Percentiles rank a stretch among this genome's conserved stretches.
Conservation (phyloP, 208 protist species). For the Angomonas desouzai region DNA sequence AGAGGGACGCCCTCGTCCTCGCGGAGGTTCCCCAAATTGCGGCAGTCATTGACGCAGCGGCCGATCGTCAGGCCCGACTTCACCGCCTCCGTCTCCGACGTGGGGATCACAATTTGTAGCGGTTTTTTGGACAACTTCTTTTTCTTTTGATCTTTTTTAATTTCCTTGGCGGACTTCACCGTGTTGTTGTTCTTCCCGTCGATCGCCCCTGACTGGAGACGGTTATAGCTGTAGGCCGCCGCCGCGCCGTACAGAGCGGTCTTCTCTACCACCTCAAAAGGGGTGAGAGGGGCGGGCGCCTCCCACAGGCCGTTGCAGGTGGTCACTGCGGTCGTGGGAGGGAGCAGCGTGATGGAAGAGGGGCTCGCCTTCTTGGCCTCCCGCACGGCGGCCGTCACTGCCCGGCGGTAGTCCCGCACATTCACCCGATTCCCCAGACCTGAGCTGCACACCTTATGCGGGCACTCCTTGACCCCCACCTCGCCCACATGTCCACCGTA, state of each 20-base stretch:
- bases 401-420: slow-evolving; percentile 62
- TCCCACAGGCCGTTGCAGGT: slow-evolving; percentile 41
- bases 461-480: slow-evolving; percentile 6
- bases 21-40: slow-evolving; percentile 79
- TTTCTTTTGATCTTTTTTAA: not conserved
- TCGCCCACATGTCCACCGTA: slow-evolving; percentile 4
- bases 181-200: slow-evolving; percentile 1
- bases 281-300: slow-evolving; percentile 28
- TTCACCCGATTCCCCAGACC: slow-evolving; percentile 24
- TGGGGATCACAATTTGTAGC: slow-evolving; percentile 5
- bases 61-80: slow-evolving; percentile 60
- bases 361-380: slow-evolving; percentile 41
- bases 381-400: slow-evolving; percentile 67
- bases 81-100: slow-evolving; percentile 25
- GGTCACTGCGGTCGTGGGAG: slow-evolving; percentile 18
- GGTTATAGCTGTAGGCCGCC: slow-evolving; percentile 70
- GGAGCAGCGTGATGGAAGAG: slow-evolving; percentile 20
- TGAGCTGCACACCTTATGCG: not conserved
- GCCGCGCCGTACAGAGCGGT: slow-evolving; percentile 67
- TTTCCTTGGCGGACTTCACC: not conserved
- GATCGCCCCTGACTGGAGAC: slow-evolving; percentile 30
- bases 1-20: slow-evolving; percentile 77
- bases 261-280: slow-evolving; percentile 56
- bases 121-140: too few species aligned
- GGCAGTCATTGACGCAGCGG: slow-evolving; percentile 66